These are phyloP conservation scores for Phoenix roebelenii DNA, from an alignment of 176 grass and related monocot genomes.

Conservation along the genomic window DNA sequence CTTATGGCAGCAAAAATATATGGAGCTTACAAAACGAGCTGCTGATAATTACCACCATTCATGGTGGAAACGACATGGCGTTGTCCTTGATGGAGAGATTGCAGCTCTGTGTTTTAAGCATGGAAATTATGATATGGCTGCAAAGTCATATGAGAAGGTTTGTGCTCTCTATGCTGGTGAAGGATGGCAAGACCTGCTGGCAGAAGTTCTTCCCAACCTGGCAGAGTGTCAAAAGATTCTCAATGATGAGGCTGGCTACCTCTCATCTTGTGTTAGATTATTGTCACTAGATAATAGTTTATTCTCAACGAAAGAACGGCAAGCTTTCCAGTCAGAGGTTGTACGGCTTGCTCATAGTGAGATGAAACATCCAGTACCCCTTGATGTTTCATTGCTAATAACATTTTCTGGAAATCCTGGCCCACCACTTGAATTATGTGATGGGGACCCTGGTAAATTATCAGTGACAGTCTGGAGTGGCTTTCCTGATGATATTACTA, in stretches of 20 bases:
- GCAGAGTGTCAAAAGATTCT: slow-evolving; percentile 98
- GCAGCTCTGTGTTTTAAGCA: slow-evolving; percentile 83
- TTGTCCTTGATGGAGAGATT: slow-evolving; percentile 97
- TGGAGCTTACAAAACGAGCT: slow-evolving; percentile 96
- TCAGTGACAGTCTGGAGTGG: slow-evolving; percentile 77
- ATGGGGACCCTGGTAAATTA: slow-evolving; percentile 86
- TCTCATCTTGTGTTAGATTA: slow-evolving; percentile 84
- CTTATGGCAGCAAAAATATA: slow-evolving; percentile 73
- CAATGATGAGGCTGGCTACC: slow-evolving; percentile 79
- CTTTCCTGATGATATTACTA: slow-evolving; percentile 85
- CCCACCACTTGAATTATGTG: slow-evolving; percentile 81
- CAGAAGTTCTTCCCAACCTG: slow-evolving; percentile 87
- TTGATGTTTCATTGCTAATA: slow-evolving; percentile 92
- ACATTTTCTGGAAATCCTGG: slow-evolving; percentile 80
- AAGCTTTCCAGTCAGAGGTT: slow-evolving; percentile 89
- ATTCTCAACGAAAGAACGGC: slow-evolving; percentile 76
- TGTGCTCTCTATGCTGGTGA: slow-evolving; percentile 92
- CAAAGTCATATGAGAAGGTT: slow-evolving; percentile 97
- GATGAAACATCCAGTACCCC: slow-evolving; percentile 85
- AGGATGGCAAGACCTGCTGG: slow-evolving; percentile 88
- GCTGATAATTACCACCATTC: slow-evolving; percentile 95
- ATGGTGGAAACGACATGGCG: slow-evolving; percentile 99
- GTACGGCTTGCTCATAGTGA: slow-evolving; percentile 89
- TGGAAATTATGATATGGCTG: slow-evolving; percentile 76
- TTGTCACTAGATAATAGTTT: slow-evolving; percentile 67